Conservation (phyloP, 345 rosid species). For the Eucalyptus erythrocorys region DNA sequence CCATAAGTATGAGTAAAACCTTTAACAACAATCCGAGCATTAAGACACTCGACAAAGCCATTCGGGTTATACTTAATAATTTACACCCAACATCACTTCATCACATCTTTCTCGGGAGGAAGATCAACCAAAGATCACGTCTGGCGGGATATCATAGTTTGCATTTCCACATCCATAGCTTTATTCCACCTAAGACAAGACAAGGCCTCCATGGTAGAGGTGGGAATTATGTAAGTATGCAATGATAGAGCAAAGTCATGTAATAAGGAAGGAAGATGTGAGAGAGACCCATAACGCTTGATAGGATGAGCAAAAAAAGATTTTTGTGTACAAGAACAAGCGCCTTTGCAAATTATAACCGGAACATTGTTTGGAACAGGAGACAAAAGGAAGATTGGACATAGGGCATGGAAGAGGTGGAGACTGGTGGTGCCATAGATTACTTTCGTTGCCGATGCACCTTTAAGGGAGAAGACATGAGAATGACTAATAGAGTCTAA, state of each 20-base stretch:
- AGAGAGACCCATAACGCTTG: not conserved
- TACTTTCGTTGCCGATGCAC: not conserved
- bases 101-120: not conserved
- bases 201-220: not conserved
- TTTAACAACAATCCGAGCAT: not conserved
- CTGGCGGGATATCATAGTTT: fast-evolving
- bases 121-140: not conserved
- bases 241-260: not conserved
- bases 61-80: not conserved
- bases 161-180: not conserved
- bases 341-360: no score
- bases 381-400: not conserved
- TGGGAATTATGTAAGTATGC: not conserved
- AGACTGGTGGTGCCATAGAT: not conserved
- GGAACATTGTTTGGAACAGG: not conserved
- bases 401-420: not conserved
- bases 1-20: not conserved
- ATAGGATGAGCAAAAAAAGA: not conserved
- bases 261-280: not conserved
- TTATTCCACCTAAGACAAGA: no score
- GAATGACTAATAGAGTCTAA: not conserved
- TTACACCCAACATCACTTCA: not conserved
- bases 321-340: no score
- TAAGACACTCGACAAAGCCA: not conserved
- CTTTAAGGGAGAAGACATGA: not conserved